Base-by-base conservation (phyloP, 2,329 filamentous ascomycete genomes). In the Ophiocordyceps camponoti-rufipedis region DNA sequence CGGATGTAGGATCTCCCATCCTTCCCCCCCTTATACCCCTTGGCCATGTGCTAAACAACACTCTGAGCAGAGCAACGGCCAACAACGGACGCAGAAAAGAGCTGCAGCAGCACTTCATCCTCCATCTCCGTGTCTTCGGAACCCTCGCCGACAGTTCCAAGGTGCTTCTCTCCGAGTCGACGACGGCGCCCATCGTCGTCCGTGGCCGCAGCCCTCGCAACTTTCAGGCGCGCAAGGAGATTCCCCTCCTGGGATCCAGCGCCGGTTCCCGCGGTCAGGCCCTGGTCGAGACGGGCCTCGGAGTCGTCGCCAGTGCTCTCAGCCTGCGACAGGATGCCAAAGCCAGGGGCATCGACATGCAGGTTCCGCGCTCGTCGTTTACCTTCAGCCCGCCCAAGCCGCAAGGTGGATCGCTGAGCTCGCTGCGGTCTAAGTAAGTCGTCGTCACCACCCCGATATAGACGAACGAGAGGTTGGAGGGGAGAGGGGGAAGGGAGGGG, bases 61-160 rank as follows among this genome's bases (percentile, higher is more conserved):
- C 5, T 35, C 13, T 47, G 44, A 31, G 38, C 47, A 78, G 89
- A 60, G 89, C 89, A 16, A 96, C 89, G 9, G 89, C 89, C 47
- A 96, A 96, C 65, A 96, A 96, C 59, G 89, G 89, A 11, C 78
- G 89, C 48, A 74, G 89, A 50, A 94, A 94, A 66, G 89, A 96
- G 60, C 73, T 96, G 42, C 89, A 96, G 59, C 89, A 96, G 58
- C 89, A 96, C 64, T 96, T 96, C 61, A 80, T 94, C 11, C 72
- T 96, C 47, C 82, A 87, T 50, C 68, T 96, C 44, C 94, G 89
- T 61, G 80, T 94, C 10, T 70, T 88, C 51, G 88, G 82, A 14
- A 91, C 85, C 0, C 66, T 96, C 44, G 75, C 85, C 1, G 91
- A 85, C 49, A 86, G 86, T n/a, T 73, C 72, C 32, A 94, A 88